Conservation (phyloP, 371 early-diverging fungal species). For the Syncephalis fuscata region DNA sequence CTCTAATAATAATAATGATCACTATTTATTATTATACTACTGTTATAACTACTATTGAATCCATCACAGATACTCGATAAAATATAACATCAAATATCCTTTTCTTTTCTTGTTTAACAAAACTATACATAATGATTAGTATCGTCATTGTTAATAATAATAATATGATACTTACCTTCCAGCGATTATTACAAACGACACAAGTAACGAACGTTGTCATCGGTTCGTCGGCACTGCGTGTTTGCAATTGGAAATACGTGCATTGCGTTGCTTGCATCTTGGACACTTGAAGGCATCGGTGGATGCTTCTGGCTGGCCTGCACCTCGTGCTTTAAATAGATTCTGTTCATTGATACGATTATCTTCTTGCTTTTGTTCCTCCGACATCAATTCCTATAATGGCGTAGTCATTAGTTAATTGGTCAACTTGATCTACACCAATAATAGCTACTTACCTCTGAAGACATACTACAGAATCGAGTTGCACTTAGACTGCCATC, state of each 20-base stretch:
- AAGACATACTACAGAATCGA: conserved; percentile 60
- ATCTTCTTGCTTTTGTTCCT: conserved; percentile 56
- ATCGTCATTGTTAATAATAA: not conserved
- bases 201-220: conserved; percentile 95
- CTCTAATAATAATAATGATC: too few relatives aligned
- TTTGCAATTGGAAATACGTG: conserved; percentile 95
- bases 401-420: not conserved
- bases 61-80: too few relatives aligned
- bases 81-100: too few relatives aligned
- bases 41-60: too few relatives aligned
- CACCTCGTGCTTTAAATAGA: conserved; percentile 65
- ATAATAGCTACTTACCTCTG: conserved; percentile 21
- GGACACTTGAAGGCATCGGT: conserved; percentile 94
- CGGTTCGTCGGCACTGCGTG: conserved; percentile 98
- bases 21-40: too few relatives aligned
- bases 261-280: conserved; percentile 78
- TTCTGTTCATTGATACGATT: conserved; percentile 50
- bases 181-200: conserved; percentile 59
- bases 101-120: not conserved
- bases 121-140: not conserved
- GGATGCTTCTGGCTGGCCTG: conserved; percentile 58
- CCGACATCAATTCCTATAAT: conserved; percentile 67
- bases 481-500: conserved; percentile 41
- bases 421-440: not conserved
- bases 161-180: conserved; percentile 39